Evolutionary conservation across 1,284 basidiomycete species (phyloP).

Genomic region (Heliocybe sulcata): DNA sequence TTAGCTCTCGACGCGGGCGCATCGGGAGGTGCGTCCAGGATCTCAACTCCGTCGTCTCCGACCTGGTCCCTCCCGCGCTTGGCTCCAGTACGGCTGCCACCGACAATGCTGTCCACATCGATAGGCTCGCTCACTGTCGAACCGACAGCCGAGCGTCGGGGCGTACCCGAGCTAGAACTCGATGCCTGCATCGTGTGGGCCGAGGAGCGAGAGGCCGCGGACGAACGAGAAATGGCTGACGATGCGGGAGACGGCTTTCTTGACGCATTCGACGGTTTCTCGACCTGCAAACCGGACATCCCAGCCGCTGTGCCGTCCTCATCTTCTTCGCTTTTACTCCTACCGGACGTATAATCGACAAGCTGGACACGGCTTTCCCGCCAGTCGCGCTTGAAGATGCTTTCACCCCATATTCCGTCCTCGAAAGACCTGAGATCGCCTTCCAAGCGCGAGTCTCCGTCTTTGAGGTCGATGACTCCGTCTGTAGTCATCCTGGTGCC

Average conservation of each 20-base stretch:
- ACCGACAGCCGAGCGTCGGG: conserved; percentile 25
- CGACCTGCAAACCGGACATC: conserved; percentile 7
- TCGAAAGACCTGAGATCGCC: conserved; percentile 50
- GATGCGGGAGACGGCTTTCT: conserved; percentile 24
- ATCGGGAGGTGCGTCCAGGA: conserved; percentile 36
- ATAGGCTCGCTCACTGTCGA: conserved; percentile 23
- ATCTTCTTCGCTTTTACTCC: conserved; percentile 25
- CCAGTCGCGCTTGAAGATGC: conserved; percentile 67
- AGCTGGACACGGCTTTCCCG: conserved; percentile 46
- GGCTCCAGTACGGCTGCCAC: conserved; percentile 9
- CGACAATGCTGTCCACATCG: conserved; percentile 22
- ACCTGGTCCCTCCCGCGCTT: conserved; percentile 10
- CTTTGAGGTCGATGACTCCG: conserved; percentile 25
- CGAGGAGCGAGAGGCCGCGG: conserved; percentile 6
- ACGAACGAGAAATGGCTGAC: conserved; percentile 16
- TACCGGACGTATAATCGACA: conserved; percentile 13
- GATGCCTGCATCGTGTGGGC: conserved; percentile 10
- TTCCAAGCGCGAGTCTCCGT: conserved; percentile 28
- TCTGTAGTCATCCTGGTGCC: conserved; percentile 59
- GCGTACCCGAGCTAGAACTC: conserved; percentile 18
- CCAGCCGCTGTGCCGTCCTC: conserved; percentile 14
- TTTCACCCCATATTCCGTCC: conserved; percentile 55
- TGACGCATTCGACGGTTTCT: conserved; percentile 11
- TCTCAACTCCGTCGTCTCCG: conserved; percentile 50
- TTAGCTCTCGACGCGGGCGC: background rate